phyloP scores from a whole-genome alignment of 2,329 filamentous ascomycete species.

The Exserohilum rostratum region DNA sequence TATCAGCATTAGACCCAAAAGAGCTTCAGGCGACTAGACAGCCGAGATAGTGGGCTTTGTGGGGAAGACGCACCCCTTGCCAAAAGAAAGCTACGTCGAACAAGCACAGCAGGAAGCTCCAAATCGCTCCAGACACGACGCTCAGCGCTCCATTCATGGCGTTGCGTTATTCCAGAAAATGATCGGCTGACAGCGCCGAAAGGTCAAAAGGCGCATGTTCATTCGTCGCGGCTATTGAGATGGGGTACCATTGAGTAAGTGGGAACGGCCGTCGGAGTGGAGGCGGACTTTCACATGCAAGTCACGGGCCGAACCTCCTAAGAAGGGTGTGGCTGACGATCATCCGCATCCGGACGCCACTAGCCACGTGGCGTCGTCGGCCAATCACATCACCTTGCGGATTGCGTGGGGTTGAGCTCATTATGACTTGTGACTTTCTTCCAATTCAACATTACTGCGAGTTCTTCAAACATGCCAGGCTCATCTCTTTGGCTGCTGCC shows the following conservation, averaged over 20 bases:
- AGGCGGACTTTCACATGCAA: conserved; percentile 27
- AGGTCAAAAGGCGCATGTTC: conserved; percentile 31
- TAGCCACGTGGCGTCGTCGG: conserved; percentile 15
- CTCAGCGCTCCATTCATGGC: conserved; percentile 28
- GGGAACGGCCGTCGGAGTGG: conserved; percentile 12
- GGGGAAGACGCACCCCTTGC: conserved; percentile 44
- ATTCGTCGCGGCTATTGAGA: conserved; percentile 30
- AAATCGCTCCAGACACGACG: conserved; percentile 22
- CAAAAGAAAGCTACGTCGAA: conserved; percentile 50
- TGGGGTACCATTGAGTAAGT: conserved; percentile 25
- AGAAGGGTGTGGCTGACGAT: conserved; percentile 6
- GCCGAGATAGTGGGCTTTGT: not conserved
- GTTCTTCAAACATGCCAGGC: conserved; percentile 43
- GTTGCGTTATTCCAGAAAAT: conserved; percentile 18
- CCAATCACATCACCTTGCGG: conserved; percentile 1
- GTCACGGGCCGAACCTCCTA: conserved; percentile 11
- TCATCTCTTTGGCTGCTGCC: conserved; percentile 54
- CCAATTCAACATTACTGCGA: not conserved
- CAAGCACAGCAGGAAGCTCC: conserved; percentile 40
- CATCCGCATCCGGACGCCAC: not conserved
- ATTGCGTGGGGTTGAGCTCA: conserved; percentile 1
- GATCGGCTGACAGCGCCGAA: conserved; percentile 22
- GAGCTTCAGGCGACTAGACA: not conserved
- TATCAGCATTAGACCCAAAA: conserved; percentile 19
- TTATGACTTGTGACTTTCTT: not conserved